Evolutionary conservation across 805 yeast genomes (phyloP).

Genomic region (Metschnikowia proteae): DNA sequence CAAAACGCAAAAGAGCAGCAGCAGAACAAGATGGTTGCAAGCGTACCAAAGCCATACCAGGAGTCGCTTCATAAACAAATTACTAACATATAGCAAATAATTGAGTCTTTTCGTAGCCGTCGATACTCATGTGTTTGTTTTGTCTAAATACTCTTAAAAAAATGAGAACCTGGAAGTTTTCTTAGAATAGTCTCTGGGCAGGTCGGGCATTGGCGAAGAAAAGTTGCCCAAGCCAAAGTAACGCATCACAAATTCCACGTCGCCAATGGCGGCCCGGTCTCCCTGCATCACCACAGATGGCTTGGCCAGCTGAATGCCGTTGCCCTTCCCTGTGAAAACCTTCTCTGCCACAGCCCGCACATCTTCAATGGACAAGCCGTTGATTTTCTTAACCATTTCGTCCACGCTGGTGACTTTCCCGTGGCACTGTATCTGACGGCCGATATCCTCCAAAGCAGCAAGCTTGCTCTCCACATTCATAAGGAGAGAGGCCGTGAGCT

Average conservation of each 20-base stretch:
- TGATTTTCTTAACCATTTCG: slow-evolving; percentile 81
- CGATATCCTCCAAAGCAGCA: slow-evolving; percentile 93
- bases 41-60: no score
- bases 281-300: slow-evolving; percentile 94
- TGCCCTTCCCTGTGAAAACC: slow-evolving; percentile 63
- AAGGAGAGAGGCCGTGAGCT: slow-evolving; percentile 76
- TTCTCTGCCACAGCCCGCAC: slow-evolving; percentile 69
- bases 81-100: no score
- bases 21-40: no score
- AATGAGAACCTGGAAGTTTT: not conserved
- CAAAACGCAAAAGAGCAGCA: slow-evolving; percentile 36
- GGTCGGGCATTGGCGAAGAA: slow-evolving; percentile 5
- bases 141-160: no score
- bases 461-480: slow-evolving; percentile 92
- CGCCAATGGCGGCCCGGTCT: slow-evolving; percentile 79
- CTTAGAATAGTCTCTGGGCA: slow-evolving; percentile 11
- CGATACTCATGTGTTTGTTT: no score
- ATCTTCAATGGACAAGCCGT: slow-evolving; percentile 61
- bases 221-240: slow-evolving; percentile 69
- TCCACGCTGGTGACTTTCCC: slow-evolving; percentile 68
- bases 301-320: slow-evolving; percentile 45
- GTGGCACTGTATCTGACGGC: slow-evolving; percentile 87
- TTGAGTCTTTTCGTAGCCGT: no score
- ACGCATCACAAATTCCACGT: slow-evolving; percentile 60
- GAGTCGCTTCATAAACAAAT: no score